Base-by-base conservation (phyloP, 148 eudicot species). In the Rhododendron vialii region DNA sequence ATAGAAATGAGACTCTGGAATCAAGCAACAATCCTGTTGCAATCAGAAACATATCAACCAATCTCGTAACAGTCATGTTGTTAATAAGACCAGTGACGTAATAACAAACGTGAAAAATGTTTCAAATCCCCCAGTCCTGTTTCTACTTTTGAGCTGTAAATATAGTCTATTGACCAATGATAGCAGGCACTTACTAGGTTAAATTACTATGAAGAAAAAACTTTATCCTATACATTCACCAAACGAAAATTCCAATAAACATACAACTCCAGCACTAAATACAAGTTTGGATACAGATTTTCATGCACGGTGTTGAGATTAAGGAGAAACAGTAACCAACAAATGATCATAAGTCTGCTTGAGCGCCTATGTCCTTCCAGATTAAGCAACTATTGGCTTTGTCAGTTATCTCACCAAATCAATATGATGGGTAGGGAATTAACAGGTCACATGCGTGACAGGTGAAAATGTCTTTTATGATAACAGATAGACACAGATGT, bases 11-110 rank as follows among this genome's bases (percentile, higher is more conserved):
- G 94, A 89, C 91, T 92, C 92, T 85, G 94, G 94, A 88, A 92
- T 92, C 86, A 92, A 92, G 90, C 94, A 92, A 87, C 94, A 92
- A 83, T 92, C 94, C 94, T 92, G 93, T 85, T 85, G 86, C 86
- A 84, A 82, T 85, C 18, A 35, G 75, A 69, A 48, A 83, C 43
- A 59, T 51, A 77, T 91, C 80, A 87, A 78, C 47, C 80, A 47
- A 84, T 84, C 59, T 65, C 55, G 59, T 50, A 43, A 36, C 61
- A 47, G 57, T 48, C 45, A 87, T 78, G 55, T 20, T 78, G 55
- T 20, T 59, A 28, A 35, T 50, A 88, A 59, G 57, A 51, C 28
- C 63, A 63, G 76, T 59, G 12, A 69, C 30, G 5, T 55, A 81
- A 86, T 75, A 30, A 84, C 33, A 74, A 12, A 38, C 5, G 50